Evolutionary conservation across 2,329 filamentous ascomycete genomes (phyloP), one percentile per base, ranked within the genome.

Genomic region (Fusarium incarnatum): DNA sequence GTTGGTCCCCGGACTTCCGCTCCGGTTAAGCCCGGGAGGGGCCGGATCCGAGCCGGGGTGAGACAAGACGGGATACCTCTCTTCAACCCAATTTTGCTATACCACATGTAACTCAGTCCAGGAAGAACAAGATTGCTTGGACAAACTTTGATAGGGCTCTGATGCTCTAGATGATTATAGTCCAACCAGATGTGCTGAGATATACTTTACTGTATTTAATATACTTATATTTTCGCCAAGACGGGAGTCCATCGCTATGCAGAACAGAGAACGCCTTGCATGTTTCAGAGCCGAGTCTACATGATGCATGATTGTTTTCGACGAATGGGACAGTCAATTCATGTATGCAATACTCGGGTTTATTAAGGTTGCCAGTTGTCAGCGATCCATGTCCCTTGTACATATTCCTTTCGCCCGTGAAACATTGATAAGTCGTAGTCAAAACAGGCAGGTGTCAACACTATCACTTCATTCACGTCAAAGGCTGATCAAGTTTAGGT

Each of bases 281-380:
- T 70, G 67, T 70, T 70, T 71, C 67, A 68, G 40, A 46, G 8
- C 32, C 52, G 40, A 41, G 37, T 34, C 41, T 44, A 32, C 67
- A 64, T 56, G n/a, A 60, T 60, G 67, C 67, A 70, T 37, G 58
- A 60, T 34, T 64, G 70, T 68, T 57, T 27, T 64, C n/a, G 22
- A 50, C 37, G 22, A 42, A 46, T 48, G 6, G 22, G 45, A 37
- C 27, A 32, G 8, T 13, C 18, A 5, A n/a, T 44, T 16, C 12
- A 27, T 12, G 6, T 8, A 25, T 45, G 15, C 27, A 37, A 32
- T 44, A 11, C 13, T 16, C 16, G 9, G 16, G 18, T 15, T 40
- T 23, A 15, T 12, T 16, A 40, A 56, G 22, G 37, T 22, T 23
- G 30, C n/a, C 20, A 53, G 42, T 23, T 48, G 32, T 32, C 32